A percentile compares a stretch with the other conserved stretches of the same genome.
Conservation (phyloP, 345 rosid species). For the Salix purpurea region DNA sequence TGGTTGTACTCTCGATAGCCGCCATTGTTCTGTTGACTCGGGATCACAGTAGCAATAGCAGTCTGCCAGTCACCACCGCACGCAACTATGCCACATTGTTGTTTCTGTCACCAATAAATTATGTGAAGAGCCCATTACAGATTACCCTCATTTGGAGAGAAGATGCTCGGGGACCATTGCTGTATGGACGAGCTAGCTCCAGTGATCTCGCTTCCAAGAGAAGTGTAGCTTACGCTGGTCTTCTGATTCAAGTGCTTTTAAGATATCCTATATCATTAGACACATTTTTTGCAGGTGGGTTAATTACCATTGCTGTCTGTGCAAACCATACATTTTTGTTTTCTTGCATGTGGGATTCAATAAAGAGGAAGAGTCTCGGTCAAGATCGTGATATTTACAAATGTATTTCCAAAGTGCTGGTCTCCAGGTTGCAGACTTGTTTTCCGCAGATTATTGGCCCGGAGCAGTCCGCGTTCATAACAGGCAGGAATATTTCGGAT, state of each 20-base stretch:
- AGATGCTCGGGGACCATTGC: background rate
- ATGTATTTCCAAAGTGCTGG: no score
- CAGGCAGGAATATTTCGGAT: no score
- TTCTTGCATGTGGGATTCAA: background rate
- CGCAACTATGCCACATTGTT: background rate
- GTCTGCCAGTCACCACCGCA: background rate
- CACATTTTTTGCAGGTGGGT: background rate
- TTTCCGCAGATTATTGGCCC: no score
- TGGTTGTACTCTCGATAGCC: background rate
- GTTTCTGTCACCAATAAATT: background rate
- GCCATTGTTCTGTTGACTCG: background rate
- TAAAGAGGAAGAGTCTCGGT: background rate
- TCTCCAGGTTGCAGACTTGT: no score
- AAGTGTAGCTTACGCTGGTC: background rate
- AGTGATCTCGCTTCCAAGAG: no score
- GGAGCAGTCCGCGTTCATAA: no score
- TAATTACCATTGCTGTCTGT: background rate
- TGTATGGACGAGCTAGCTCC: background rate
- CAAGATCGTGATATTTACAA: no score
- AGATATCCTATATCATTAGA: background rate
- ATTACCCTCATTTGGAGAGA: background rate
- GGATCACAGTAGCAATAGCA: background rate
- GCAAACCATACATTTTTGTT: background rate
- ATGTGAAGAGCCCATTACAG: background rate
- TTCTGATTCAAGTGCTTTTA: background rate